Evolutionary conservation across 352 stramenopile genomes (phyloP), one percentile per base, ranked within the genome.

Genomic region (Globisporangium okanoganense): DNA sequence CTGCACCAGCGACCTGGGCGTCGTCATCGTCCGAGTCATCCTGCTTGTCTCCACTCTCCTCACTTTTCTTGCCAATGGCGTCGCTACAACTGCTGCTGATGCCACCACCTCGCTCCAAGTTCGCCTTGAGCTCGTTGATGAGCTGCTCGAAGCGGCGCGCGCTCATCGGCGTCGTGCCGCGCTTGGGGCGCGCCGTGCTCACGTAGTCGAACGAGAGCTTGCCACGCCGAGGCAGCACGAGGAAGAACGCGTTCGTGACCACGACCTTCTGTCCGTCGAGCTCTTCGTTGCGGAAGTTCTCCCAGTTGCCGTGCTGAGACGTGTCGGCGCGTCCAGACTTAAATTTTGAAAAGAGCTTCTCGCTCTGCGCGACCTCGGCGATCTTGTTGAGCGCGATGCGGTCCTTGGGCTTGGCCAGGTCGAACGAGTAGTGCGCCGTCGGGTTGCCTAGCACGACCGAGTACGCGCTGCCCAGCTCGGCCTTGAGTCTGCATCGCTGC

Each of bases 201-300:
- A 97, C 90, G 59, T 96, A 97, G 65, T 97, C 88, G 44, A 97
- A 95, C n/a, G 75, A 81, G 1, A 97, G 76, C 61, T 88, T 92
- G 14, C 90, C 88, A 2, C 74, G 68, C 0, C 54, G 53, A 18
- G 90, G 88, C 7, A 92, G 69, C 16, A 85, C 73, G 61, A 86
- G 76, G 61, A 97, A 95, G 61, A 94, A 97, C 6, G 72, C 68
- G 33, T 73, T 90, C 36, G 78, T 88, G 22, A 97, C 69, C 25
- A 87, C 73, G 4, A 97, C 68, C 4, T 65, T 69, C 44, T 83
- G 65, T 9, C 84, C 85, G 48, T 96, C 87, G 22, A 95, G 79
- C 38, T 76, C 75, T 72, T 97, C 90, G 53, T 97, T 97, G 44
- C 90, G 80, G 54, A 96, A 97, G 64, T 97, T 97, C 62, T 96